phyloP scores from a whole-genome alignment of 345 rosid genomes.

The Sonneratia alba region DNA sequence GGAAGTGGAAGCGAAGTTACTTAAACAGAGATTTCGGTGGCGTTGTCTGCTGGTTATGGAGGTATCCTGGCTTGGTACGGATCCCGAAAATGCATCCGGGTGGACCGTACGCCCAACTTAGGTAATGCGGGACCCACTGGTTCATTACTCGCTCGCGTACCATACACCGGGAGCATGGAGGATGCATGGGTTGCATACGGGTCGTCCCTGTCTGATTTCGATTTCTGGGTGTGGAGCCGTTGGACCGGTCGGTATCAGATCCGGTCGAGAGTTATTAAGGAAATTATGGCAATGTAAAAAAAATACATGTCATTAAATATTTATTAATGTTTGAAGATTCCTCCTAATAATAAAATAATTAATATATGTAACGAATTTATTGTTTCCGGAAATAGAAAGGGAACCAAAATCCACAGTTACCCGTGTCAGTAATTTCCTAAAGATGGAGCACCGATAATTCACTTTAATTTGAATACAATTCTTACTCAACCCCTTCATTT shows the following conservation, averaged over 20 bases:
- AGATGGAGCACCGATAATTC: too few species aligned
- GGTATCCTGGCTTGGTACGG: background rate
- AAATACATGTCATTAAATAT: background rate
- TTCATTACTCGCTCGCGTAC: background rate
- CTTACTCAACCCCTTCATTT: too few species aligned
- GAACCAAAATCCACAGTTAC: background rate
- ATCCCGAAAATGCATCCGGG: background rate
- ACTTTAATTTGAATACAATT: background rate
- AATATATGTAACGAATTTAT: too few species aligned
- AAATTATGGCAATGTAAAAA: too few species aligned
- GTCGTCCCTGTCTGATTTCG: background rate
- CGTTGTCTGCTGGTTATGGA: background rate
- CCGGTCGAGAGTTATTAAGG: background rate
- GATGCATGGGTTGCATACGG: background rate
- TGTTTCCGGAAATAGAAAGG: background rate
- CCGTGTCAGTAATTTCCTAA: too few species aligned
- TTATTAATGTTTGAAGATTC: too few species aligned
- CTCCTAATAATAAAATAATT: too few species aligned
- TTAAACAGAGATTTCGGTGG: background rate
- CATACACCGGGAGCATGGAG: background rate
- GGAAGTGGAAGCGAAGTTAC: slow-evolving; percentile 10
- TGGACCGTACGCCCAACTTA: background rate
- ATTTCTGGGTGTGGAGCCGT: background rate
- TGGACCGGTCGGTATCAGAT: background rate
- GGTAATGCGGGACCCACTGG: background rate